phyloP scores from a whole-genome alignment of 2,329 filamentous ascomycete genomes.

The Aureobasidium sp. region DNA sequence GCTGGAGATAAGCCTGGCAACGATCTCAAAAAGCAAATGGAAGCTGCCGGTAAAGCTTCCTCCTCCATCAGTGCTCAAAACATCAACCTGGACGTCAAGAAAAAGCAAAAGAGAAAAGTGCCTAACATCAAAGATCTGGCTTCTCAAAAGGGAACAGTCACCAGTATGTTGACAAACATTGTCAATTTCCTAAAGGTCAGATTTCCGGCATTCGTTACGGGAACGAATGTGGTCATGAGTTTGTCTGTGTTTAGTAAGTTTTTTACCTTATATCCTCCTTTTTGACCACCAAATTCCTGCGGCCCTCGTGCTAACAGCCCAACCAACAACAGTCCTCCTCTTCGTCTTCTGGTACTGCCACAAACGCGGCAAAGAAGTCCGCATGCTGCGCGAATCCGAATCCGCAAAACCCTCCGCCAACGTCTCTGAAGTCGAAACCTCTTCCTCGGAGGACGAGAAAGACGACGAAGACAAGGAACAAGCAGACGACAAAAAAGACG shows the following conservation, averaged over 20 bases:
- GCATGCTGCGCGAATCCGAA: slow-evolving; percentile 44
- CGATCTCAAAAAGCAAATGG: slow-evolving; percentile 30
- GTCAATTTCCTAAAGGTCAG: slow-evolving; percentile 77
- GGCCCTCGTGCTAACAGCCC: too few species aligned
- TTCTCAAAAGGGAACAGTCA: slow-evolving; percentile 78
- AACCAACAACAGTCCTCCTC: slow-evolving; percentile 61
- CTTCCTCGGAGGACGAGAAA: neutral
- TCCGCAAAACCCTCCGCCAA: neutral
- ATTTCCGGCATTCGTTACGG: slow-evolving; percentile 77
- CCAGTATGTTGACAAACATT: slow-evolving; percentile 78
- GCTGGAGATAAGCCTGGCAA: slow-evolving; percentile 57
- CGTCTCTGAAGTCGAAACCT: neutral
- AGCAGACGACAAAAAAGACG: neutral
- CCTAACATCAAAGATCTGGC: slow-evolving; percentile 69
- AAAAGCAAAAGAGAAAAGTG: slow-evolving; percentile 51
- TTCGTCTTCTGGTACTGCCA: slow-evolving; percentile 98
- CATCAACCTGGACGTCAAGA: neutral
- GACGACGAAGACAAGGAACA: neutral
- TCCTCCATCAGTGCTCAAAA: neutral
- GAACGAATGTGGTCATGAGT: slow-evolving; percentile 85
- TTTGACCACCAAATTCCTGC: too few species aligned
- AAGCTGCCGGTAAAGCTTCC: slow-evolving; percentile 25
- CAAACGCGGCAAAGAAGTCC: slow-evolving; percentile 80
- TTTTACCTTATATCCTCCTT: too few species aligned
- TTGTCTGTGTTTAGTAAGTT: slow-evolving; percentile 60